These are phyloP conservation scores for Leccinum barrowsii DNA, from an alignment of 768 basidiomycete species.

Conservation along the genomic window DNA sequence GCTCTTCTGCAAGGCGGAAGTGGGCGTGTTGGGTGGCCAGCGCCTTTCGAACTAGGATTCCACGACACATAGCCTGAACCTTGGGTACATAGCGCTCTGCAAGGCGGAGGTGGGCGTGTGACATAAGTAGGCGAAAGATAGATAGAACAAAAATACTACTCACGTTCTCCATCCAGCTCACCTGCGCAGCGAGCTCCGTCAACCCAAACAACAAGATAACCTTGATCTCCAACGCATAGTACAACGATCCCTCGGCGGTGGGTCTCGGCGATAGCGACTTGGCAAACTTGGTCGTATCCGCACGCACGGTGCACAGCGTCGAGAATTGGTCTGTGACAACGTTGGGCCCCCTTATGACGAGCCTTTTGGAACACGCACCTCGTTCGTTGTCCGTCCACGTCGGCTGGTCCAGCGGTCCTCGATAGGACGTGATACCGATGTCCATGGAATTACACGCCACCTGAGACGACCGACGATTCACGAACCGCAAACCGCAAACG, in stretches of 20 bases:
- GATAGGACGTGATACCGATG: constrained; percentile 29
- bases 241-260: constrained; percentile 21
- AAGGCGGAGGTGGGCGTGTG: too few species aligned
- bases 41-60: constrained; percentile 57
- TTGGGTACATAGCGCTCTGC: constrained; percentile 13
- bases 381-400: constrained; percentile 34
- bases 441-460: constrained; percentile 19
- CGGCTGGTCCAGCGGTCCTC: constrained; percentile 26
- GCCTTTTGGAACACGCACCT: constrained; percentile 14
- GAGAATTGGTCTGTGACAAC: constrained; percentile 31
- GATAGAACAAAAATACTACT: constrained; percentile 14
- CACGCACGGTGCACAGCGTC: constrained; percentile 34
- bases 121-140: neutral
- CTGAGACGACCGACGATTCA: constrained; percentile 21
- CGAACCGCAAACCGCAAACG: constrained; percentile 24
- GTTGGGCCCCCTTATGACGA: neutral
- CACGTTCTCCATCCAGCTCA: constrained; percentile 50
- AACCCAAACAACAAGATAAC: constrained; percentile 49
- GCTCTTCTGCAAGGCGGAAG: constrained; percentile 56
- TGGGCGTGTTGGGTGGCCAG: constrained; percentile 53
- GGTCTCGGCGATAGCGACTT: constrained; percentile 19
- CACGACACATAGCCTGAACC: constrained; percentile 52
- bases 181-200: constrained; percentile 51
- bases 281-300: constrained; percentile 32
- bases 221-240: constrained; percentile 27